Percentiles rank a stretch among this genome's conserved stretches.
phyloP scores from a whole-genome alignment of 306 rosid genomes.

The Cucumis hystrix region DNA sequence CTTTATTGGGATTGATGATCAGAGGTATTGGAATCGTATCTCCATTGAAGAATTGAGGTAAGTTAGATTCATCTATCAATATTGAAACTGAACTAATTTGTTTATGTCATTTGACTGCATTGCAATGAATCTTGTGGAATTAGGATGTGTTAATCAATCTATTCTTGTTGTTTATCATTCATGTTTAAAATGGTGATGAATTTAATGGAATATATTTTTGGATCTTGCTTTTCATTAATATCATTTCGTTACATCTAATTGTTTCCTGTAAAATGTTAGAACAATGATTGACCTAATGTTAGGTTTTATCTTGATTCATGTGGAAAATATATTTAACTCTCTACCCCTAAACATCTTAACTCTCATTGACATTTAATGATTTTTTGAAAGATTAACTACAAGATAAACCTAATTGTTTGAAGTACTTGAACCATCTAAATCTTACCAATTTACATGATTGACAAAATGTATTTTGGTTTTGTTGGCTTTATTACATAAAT shows the following conservation, averaged over 20 bases:
- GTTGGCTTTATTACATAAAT: too few relatives aligned
- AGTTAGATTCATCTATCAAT: constrained; percentile 16
- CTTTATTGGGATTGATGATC: constrained; percentile 69
- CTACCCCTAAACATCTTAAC: background rate
- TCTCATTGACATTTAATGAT: background rate
- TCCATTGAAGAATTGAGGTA: constrained; percentile 27
- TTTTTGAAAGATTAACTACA: background rate
- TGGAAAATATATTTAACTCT: background rate
- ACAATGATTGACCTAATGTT: background rate
- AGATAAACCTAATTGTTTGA: too few relatives aligned
- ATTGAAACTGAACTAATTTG: background rate
- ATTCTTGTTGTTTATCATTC: constrained; percentile 13
- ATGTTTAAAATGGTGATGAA: constrained; percentile 13
- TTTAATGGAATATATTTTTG: background rate
- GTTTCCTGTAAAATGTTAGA: background rate
- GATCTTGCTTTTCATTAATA: background rate
- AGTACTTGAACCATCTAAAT: too few relatives aligned
- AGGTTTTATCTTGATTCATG: background rate
- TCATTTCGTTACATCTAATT: background rate
- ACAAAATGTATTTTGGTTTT: too few relatives aligned
- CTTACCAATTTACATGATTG: too few relatives aligned
- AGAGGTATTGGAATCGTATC: constrained; percentile 59
- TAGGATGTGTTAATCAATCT: constrained; percentile 4
- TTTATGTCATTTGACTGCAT: background rate
- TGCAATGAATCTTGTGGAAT: background rate